phyloP scores from a whole-genome alignment of 352 stramenopile genomes.

The Thraustochytrium striatum region DNA sequence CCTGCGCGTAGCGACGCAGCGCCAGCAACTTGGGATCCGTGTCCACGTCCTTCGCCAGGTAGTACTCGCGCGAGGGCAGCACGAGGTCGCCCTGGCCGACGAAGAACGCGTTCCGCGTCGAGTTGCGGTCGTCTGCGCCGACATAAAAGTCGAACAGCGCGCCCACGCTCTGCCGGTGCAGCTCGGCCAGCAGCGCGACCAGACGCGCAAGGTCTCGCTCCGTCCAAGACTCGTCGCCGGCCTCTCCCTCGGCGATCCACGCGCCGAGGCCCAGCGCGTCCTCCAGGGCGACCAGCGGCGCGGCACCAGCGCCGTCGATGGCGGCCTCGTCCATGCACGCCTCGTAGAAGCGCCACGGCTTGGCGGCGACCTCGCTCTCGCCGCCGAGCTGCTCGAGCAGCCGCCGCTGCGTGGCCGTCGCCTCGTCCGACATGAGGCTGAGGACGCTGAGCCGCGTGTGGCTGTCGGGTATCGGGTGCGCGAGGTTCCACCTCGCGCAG shows the following conservation, averaged over 20 bases:
- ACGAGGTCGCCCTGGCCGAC: conserved; percentile 63
- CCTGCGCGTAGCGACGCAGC: background rate
- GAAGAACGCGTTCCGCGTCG: conserved; percentile 59
- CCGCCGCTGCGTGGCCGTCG: background rate
- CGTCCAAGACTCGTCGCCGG: conserved; percentile 47
- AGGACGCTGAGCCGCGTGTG: conserved; percentile 61
- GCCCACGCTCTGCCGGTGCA: conserved; percentile 57
- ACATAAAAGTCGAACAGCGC: conserved; percentile 63
- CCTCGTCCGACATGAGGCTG: conserved; percentile 60
- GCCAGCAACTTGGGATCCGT: background rate
- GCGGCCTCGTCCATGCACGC: conserved; percentile 61
- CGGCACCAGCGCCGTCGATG: conserved; percentile 57
- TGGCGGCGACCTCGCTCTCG: conserved; percentile 61
- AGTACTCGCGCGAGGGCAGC: conserved; percentile 66
- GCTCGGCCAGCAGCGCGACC: conserved; percentile 56
- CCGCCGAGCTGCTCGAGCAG: background rate
- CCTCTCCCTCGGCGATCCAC: background rate
- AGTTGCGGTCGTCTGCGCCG: conserved; percentile 59
- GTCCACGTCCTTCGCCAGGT: conserved; percentile 54
- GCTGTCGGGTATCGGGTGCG: conserved; percentile 60
- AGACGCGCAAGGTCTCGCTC: background rate
- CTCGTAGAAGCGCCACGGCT: conserved; percentile 62
- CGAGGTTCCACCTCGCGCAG: conserved; percentile 67
- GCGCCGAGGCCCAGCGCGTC: conserved; percentile 57
- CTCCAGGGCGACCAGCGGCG: conserved; percentile 58